Evolutionary conservation across 2,329 filamentous ascomycete genomes (phyloP).

Genomic region (Exophiala dermatitidis): DNA sequence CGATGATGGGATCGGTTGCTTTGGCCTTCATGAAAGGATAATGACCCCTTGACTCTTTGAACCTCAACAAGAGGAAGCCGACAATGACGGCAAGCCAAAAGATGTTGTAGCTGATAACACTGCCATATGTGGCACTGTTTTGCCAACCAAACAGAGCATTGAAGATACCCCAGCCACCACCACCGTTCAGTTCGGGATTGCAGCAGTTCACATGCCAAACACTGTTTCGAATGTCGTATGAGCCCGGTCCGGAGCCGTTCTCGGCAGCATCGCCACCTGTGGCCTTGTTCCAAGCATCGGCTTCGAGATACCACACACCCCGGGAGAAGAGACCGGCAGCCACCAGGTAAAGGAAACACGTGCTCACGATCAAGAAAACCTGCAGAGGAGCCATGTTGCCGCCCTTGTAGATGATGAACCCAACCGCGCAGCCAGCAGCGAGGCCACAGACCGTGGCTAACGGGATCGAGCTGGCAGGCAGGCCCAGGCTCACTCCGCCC

Average conservation of each 20-base stretch:
- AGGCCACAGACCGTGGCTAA: slow-evolving; percentile 68
- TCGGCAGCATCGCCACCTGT: slow-evolving; percentile 52
- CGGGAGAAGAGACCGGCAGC: slow-evolving; percentile 75
- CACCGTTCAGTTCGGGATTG: slow-evolving; percentile 63
- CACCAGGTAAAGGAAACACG: slow-evolving; percentile 76
- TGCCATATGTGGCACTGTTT: slow-evolving; percentile 82
- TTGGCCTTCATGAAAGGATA: slow-evolving; percentile 22
- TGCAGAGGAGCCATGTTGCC: slow-evolving; percentile 62
- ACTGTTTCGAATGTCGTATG: slow-evolving; percentile 68
- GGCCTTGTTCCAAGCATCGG: slow-evolving; percentile 58
- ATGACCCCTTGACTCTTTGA: slow-evolving; percentile 47
- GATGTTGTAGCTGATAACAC: slow-evolving; percentile 77
- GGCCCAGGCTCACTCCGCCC: slow-evolving; percentile 69
- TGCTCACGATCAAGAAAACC: slow-evolving; percentile 72
- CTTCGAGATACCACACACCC: slow-evolving; percentile 67
- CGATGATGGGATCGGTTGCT: background rate
- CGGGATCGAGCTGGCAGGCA: slow-evolving; percentile 69
- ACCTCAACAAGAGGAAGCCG: slow-evolving; percentile 58
- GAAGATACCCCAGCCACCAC: slow-evolving; percentile 78
- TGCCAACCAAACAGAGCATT: slow-evolving; percentile 81
- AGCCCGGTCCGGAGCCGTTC: slow-evolving; percentile 61
- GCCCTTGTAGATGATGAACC: slow-evolving; percentile 70
- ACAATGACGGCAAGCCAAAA: slow-evolving; percentile 73
- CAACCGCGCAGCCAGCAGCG: slow-evolving; percentile 57
- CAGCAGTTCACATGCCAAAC: slow-evolving; percentile 87